Evolutionary conservation across 306 rosid species (phyloP).

Genomic region (Arachis stenosperma): DNA sequence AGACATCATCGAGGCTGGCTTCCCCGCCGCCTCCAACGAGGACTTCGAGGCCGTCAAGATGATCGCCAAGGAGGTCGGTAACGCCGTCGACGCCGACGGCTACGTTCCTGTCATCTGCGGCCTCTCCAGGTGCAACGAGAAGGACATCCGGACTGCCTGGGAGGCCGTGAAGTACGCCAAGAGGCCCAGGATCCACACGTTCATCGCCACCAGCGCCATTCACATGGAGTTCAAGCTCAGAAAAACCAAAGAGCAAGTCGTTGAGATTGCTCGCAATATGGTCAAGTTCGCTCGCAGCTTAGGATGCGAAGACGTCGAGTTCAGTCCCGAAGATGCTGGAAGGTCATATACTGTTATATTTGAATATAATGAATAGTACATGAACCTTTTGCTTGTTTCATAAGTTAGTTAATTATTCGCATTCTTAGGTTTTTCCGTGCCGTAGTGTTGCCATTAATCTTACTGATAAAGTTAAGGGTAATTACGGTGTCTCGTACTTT

Average conservation of each 20-base stretch:
- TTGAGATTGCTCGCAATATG: constrained; percentile 75
- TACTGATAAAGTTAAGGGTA: background rate
- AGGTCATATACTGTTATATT: constrained; percentile 42
- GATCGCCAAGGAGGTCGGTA: constrained; percentile 80
- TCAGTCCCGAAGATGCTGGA: constrained; percentile 98
- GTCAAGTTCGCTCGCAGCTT: constrained; percentile 81
- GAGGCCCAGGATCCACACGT: constrained; percentile 82
- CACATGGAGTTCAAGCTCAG: constrained; percentile 84
- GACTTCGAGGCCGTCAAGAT: constrained; percentile 81
- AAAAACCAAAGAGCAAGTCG: constrained; percentile 70
- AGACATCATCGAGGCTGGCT: constrained; percentile 91
- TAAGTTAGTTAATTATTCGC: background rate
- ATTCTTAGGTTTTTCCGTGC: background rate
- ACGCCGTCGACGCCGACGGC: constrained; percentile 64
- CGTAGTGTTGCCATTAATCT: background rate
- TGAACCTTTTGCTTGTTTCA: background rate
- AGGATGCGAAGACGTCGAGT: constrained; percentile 88
- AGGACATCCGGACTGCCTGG: constrained; percentile 86
- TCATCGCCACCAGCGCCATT: constrained; percentile 89
- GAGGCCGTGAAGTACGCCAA: constrained; percentile 87
- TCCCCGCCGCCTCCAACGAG: constrained; percentile 82
- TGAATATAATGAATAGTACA: background rate
- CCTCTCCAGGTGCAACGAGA: constrained; percentile 78
- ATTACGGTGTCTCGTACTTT: background rate
- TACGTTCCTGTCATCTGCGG: constrained; percentile 95